Conservation (phyloP, 2,329 filamentous ascomycete genomes). For the Curvularia hawaiiensis region DNA sequence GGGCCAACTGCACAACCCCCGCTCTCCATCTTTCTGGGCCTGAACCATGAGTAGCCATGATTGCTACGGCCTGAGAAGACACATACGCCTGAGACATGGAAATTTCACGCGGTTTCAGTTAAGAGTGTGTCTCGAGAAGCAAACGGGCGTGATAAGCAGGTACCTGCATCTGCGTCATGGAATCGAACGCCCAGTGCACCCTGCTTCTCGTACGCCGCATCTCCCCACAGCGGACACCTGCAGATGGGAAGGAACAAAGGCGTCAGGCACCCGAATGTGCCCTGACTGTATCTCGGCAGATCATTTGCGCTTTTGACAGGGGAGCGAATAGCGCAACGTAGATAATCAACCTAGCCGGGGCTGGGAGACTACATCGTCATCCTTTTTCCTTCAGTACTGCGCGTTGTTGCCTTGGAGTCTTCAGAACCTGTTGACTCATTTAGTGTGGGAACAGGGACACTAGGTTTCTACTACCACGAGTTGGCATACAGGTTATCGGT, state of each 20-base stretch:
- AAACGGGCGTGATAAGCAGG: neutral
- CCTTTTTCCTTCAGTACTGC: neutral
- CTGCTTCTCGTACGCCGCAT: neutral
- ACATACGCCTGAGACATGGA: neutral
- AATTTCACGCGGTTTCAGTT: neutral
- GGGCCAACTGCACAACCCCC: neutral
- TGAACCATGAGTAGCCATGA: neutral
- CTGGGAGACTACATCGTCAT: neutral
- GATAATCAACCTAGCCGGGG: neutral
- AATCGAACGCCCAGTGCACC: neutral
- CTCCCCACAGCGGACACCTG: conserved; percentile 4
- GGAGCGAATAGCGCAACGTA: neutral
- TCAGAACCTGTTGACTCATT: neutral
- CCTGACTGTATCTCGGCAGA: conserved; percentile 1
- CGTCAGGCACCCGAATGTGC: neutral
- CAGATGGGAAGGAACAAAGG: conserved; percentile 1
- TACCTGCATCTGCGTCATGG: conserved; percentile 1
- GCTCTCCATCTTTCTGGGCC: neutral
- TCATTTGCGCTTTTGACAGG: neutral
- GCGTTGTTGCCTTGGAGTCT: neutral
- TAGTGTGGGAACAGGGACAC: neutral
- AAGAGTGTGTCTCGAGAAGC: neutral
- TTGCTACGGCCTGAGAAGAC: neutral
- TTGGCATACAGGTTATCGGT: conserved; percentile 14
- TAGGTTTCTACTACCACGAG: neutral